Base-by-base conservation (phyloP, 2,329 filamentous ascomycete genomes). In the Calcarisporium arbuscula region DNA sequence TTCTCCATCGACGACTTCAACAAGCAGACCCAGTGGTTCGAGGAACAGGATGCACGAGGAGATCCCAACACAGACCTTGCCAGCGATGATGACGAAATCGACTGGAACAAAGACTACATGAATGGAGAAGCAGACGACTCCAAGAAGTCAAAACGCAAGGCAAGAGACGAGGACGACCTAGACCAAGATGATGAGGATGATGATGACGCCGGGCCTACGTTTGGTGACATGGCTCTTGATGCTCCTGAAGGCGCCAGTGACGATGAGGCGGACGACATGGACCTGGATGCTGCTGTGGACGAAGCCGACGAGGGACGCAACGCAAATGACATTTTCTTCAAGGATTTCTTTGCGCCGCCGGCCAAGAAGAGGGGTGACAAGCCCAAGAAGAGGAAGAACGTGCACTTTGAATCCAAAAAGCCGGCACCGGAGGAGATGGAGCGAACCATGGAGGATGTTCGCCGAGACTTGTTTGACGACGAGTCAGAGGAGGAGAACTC, bases 1-100 rank as follows among this genome's bases (percentile, higher is more conserved):
- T 98, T 98, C 64, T 94, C 87, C 12, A 90, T 98, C 50, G 89
- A 96, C 51, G 80, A 94, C 40, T 98, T 98, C 73, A 98, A 98
- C 68, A 86, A 82, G 55, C 85, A 94, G 54, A 86, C 88, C 3
- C 86, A 94, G 51, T 83, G 82, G 54, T 79, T 95, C 31, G 92
- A 98, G 59, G 79, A 85, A 44, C 83, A 88, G 57, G 90, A 96
- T 56, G 74, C 76, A 19, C 72, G 75, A 43, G 87, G 83, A 19
- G 85, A 90, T 46, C 77, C 77, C 23, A 80, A 83, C 48, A 82
- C 82, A 36, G 84, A 82, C 42, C 72, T 70, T 34, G 84, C 74
- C 40, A 87, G 81, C 56, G 87, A 94, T 34, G 86, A 94, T 30
- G 87, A 94, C 46, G 82, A 88, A 12, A 65, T 96, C 36, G 83